Percentiles rank a stretch among this genome's conserved stretches.
phyloP scores from a whole-genome alignment of 345 rosid species.

The Hypericum perforatum region DNA sequence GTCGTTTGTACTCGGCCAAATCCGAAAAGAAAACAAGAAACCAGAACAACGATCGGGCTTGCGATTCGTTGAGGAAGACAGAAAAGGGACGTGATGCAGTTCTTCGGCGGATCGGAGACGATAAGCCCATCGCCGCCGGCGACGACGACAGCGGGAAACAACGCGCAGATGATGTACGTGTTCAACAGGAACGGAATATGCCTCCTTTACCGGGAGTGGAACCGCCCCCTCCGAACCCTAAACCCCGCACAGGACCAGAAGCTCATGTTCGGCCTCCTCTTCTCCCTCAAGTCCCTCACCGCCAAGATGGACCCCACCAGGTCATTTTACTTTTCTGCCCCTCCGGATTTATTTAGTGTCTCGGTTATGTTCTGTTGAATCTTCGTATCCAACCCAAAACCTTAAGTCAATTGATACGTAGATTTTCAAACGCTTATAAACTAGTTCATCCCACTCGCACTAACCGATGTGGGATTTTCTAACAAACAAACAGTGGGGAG shows the following conservation, averaged over 20 bases:
- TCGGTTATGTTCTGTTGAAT: neutral
- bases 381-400: neutral
- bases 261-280: constrained; percentile 97
- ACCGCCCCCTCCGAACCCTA: constrained; percentile 77
- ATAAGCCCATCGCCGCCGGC: constrained; percentile 77
- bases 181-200: constrained; percentile 83
- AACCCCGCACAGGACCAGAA: constrained; percentile 82
- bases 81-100: constrained; percentile 42
- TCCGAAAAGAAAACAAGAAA: too few species aligned
- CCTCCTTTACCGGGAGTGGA: constrained; percentile 85
- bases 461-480: too few species aligned
- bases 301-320: constrained; percentile 91
- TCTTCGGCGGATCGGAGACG: constrained; percentile 77
- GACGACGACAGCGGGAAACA: constrained; percentile 65
- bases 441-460: too few species aligned
- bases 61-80: neutral
- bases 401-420: too few species aligned
- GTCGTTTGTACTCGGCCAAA: too few species aligned
- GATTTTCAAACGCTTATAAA: too few species aligned
- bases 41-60: neutral
- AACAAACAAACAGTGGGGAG: constrained; percentile 32
- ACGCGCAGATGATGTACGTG: constrained; percentile 79
- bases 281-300: constrained; percentile 92
- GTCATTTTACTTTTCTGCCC: constrained; percentile 25
- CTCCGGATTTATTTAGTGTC: neutral